These are phyloP conservation scores for Aureobasidium uvarum DNA, from an alignment of 2,329 filamentous ascomycete genomes.

Conservation along the genomic window DNA sequence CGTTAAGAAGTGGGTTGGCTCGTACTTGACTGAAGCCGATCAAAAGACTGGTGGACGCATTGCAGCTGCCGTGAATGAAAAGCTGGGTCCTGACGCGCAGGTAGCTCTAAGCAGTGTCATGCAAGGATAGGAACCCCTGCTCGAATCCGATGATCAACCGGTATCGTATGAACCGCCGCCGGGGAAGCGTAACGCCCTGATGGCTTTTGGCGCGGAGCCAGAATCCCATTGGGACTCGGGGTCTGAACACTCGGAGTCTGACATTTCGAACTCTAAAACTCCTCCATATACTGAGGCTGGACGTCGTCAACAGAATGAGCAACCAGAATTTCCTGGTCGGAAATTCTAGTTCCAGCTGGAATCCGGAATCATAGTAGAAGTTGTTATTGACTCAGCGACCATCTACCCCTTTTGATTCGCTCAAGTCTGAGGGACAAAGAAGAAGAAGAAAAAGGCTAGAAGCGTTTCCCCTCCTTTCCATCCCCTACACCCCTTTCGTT, in stretches of 20 bases:
- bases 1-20: constrained; percentile 78
- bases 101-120: constrained; percentile 43
- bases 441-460: not conserved
- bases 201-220: not conserved
- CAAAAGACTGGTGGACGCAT: constrained; percentile 68
- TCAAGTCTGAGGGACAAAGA: not conserved
- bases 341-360: too few species aligned
- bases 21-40: constrained; percentile 76
- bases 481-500: not conserved
- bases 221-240: not conserved
- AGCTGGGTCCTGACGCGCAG: constrained; percentile 53
- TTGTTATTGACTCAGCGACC: too few species aligned
- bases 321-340: too few species aligned
- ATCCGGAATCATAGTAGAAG: too few species aligned
- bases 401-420: not conserved
- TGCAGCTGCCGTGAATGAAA: constrained; percentile 66
- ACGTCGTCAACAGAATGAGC: too few species aligned
- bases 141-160: not conserved
- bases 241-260: not conserved
- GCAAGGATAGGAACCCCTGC: constrained; percentile 31
- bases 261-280: too few species aligned
- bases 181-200: not conserved
- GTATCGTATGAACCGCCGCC: not conserved
- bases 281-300: too few species aligned
- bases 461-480: not conserved